Evolutionary conservation across 371 early-diverging fungal species (phyloP).

Genomic region (Capillidium heterosporum): DNA sequence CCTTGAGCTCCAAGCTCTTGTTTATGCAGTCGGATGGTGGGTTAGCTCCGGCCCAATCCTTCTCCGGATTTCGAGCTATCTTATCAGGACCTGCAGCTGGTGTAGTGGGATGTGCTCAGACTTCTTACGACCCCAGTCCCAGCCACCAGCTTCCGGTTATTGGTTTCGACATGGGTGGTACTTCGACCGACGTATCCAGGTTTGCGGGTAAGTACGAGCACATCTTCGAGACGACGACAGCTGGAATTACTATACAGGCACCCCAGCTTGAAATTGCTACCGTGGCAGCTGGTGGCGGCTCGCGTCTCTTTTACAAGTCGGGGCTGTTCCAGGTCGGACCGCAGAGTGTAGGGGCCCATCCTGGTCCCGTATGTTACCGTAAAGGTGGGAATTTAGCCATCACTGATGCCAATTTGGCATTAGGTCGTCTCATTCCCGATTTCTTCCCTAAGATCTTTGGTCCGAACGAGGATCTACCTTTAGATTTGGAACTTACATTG

Average conservation of each 20-base stretch:
- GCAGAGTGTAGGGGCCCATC: slow-evolving; percentile 88
- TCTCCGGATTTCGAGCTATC: slow-evolving; percentile 77
- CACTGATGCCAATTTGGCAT: slow-evolving; percentile 81
- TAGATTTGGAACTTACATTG: slow-evolving; percentile 47
- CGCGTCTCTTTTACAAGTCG: slow-evolving; percentile 77
- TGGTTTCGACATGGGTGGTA: slow-evolving; percentile 95
- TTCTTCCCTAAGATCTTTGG: slow-evolving; percentile 94
- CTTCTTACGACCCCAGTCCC: slow-evolving; percentile 31
- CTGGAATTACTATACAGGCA: slow-evolving; percentile 86
- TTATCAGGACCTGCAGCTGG: slow-evolving; percentile 93
- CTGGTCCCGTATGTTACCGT: slow-evolving; percentile 86
- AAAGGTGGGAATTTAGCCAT: slow-evolving; percentile 86
- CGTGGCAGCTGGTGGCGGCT: slow-evolving; percentile 91
- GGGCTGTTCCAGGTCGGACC: slow-evolving; percentile 90
- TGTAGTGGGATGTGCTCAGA: slow-evolving; percentile 81
- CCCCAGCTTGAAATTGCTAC: slow-evolving; percentile 93
- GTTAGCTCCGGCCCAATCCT: slow-evolving; percentile 58
- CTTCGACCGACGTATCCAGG: slow-evolving; percentile 87
- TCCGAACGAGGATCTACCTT: slow-evolving; percentile 56
- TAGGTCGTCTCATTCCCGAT: slow-evolving; percentile 72
- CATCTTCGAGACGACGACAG: slow-evolving; percentile 85
- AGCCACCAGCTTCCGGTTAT: slow-evolving; percentile 47
- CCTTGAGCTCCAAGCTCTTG: slow-evolving; percentile 44
- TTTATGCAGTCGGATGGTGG: slow-evolving; percentile 97
- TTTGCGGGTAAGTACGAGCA: slow-evolving; percentile 82